phyloP scores from a whole-genome alignment of 371 early-diverging fungal species.

The Basidiobolus heterosporus region DNA sequence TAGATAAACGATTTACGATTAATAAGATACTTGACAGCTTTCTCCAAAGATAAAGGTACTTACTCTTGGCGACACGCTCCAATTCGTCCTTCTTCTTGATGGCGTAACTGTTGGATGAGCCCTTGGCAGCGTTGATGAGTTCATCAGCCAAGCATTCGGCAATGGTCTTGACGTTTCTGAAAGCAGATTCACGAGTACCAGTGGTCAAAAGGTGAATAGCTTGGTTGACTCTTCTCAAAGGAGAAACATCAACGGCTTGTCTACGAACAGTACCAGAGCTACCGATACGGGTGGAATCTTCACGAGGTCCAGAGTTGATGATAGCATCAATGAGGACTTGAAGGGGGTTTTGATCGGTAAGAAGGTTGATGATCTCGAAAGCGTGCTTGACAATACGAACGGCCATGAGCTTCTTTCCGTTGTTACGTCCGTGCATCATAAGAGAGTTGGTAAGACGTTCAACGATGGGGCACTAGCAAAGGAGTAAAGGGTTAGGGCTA shows the following conservation, averaged over 20 bases:
- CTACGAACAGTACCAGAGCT: conserved; percentile 99
- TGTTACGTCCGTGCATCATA: conserved; percentile 99
- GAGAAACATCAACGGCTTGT: conserved; percentile 99
- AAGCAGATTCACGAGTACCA: conserved; percentile 56
- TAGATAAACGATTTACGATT: neutral
- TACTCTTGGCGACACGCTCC: conserved; percentile 47
- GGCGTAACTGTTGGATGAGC: conserved; percentile 97
- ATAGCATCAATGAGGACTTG: conserved; percentile 99
- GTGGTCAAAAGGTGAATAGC: conserved; percentile 91
- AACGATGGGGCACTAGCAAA: conserved; percentile 85
- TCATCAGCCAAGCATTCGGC: conserved; percentile 99
- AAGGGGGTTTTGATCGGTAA: conserved; percentile 98
- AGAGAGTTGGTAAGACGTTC: conserved; percentile 99
- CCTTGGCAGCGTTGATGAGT: conserved; percentile 97
- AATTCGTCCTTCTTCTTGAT: conserved; percentile 99
- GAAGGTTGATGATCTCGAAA: conserved; percentile 96
- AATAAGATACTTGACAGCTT: neutral
- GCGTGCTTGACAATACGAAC: conserved; percentile 98
- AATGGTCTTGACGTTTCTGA: conserved; percentile 96
- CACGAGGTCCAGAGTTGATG: conserved; percentile 99
- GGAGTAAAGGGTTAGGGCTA: neutral
- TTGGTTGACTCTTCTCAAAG: conserved; percentile 97
- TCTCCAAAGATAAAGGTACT: neutral
- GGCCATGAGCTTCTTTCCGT: conserved; percentile 99
- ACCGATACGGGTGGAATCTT: conserved; percentile 99